A percentile compares a stretch with the other conserved stretches of the same genome.
Evolutionary conservation across 768 basidiomycete genomes (phyloP).

Genomic region (Amanita phalloides): DNA sequence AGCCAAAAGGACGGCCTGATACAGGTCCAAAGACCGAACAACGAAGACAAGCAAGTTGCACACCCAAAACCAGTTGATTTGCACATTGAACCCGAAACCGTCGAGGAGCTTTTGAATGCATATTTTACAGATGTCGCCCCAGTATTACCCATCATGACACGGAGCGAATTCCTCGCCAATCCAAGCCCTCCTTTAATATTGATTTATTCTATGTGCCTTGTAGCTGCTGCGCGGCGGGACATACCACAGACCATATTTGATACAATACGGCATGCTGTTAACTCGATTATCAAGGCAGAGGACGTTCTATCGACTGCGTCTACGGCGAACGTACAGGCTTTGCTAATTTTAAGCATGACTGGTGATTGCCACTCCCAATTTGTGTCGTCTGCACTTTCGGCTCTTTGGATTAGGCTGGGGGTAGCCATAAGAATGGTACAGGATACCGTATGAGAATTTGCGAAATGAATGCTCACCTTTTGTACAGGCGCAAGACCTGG

Average conservation of each 20-base stretch:
- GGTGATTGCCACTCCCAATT: slow-evolving; percentile 88
- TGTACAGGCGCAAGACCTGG: slow-evolving; percentile 86
- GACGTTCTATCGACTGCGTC: slow-evolving; percentile 85
- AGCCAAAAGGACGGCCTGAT: slow-evolving; percentile 83
- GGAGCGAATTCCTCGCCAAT: slow-evolving; percentile 74
- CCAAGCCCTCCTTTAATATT: slow-evolving; percentile 70
- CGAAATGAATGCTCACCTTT: slow-evolving; percentile 4
- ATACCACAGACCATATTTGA: slow-evolving; percentile 84
- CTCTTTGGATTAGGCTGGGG: slow-evolving; percentile 80
- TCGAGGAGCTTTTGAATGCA: slow-evolving; percentile 79
- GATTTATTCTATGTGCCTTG: slow-evolving; percentile 89
- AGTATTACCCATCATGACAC: slow-evolving; percentile 82
- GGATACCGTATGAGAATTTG: slow-evolving; percentile 3
- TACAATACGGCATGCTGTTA: slow-evolving; percentile 79
- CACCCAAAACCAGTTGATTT: slow-evolving; percentile 59
- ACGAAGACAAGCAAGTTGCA: slow-evolving; percentile 41
- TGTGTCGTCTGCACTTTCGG: slow-evolving; percentile 77
- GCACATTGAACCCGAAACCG: slow-evolving; percentile 65
- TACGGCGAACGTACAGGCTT: slow-evolving; percentile 78
- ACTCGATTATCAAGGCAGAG: slow-evolving; percentile 76
- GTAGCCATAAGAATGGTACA: slow-evolving; percentile 86
- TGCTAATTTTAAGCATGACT: slow-evolving; percentile 79
- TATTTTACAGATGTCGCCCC: slow-evolving; percentile 88
- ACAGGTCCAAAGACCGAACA: slow-evolving; percentile 54
- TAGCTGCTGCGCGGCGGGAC: slow-evolving; percentile 79